Conservation (phyloP, 202 grass and related monocot genomes). For the Cymbopogon flexuosus region DNA sequence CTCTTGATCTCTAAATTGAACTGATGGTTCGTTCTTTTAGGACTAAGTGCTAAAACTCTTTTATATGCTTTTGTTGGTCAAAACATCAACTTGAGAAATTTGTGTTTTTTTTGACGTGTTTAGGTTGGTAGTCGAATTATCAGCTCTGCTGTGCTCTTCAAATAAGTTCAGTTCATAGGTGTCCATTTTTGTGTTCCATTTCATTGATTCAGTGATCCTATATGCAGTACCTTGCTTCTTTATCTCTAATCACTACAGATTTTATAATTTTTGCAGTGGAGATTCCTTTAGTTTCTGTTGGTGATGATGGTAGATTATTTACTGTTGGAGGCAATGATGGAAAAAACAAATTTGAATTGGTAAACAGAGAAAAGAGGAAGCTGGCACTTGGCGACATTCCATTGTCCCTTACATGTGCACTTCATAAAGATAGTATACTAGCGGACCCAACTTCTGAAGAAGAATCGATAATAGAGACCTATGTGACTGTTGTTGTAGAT, state of each 20-base stretch:
- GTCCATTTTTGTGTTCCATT: neutral
- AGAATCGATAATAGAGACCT: constrained; percentile 79
- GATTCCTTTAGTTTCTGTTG: constrained; percentile 90
- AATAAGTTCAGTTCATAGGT: neutral
- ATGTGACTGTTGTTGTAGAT: constrained; percentile 71
- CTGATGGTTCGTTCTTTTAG: neutral
- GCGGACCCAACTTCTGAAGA: constrained; percentile 81
- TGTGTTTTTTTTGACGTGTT: constrained; percentile 4
- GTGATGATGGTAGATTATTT: constrained; percentile 83
- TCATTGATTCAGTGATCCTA: neutral
- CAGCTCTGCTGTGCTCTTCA: neutral
- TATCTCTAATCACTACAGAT: neutral
- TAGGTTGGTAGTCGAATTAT: neutral
- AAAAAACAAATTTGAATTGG: constrained; percentile 63
- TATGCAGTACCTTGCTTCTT: neutral
- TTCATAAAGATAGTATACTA: constrained; percentile 64
- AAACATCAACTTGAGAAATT: neutral
- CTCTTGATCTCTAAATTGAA: neutral
- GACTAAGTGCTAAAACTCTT: neutral
- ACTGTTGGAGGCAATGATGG: constrained; percentile 60
- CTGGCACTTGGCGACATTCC: constrained; percentile 48
- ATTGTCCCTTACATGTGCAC: constrained; percentile 72
- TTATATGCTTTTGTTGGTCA: neutral
- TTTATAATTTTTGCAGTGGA: constrained; percentile 54
- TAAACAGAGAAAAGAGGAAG: constrained; percentile 93